A percentile compares a stretch with the other conserved stretches of the same genome.
These are phyloP conservation scores for Eutypella sp. DNA, from an alignment of 2,329 filamentous ascomycete species.

Conservation along the genomic window DNA sequence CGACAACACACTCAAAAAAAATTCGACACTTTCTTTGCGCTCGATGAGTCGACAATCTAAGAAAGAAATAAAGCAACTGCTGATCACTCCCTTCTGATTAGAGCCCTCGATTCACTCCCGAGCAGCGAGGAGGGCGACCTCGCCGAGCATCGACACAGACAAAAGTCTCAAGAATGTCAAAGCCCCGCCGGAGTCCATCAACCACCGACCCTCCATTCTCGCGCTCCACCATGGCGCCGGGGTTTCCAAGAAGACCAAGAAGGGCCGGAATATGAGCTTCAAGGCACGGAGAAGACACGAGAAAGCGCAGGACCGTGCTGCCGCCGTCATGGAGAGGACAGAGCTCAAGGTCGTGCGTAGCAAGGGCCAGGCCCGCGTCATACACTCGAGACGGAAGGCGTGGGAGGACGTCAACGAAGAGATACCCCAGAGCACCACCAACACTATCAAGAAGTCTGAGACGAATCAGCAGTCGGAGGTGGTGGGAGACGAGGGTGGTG, in stretches of 20 bases:
- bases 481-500: conserved; percentile 12
- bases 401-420: conserved; percentile 57
- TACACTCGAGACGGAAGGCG: conserved; percentile 45
- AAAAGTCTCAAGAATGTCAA: conserved; percentile 62
- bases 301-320: conserved; percentile 53
- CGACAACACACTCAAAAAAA: too few species aligned
- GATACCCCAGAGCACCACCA: conserved; percentile 15
- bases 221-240: conserved; percentile 63
- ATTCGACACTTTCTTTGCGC: too few species aligned
- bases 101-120: conserved; percentile 66
- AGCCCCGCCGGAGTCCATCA: conserved; percentile 42
- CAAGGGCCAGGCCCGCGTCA: conserved; percentile 40
- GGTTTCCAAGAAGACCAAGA: conserved; percentile 62
- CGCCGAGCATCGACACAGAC: conserved; percentile 65
- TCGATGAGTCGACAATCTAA: too few species aligned
- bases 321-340: conserved; percentile 55
- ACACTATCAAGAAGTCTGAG: conserved; percentile 6
- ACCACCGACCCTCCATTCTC: conserved; percentile 60
- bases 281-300: conserved; percentile 53
- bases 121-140: conserved; percentile 66
- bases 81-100: conserved; percentile 24
- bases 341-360: conserved; percentile 52
- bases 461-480: conserved; percentile 9
- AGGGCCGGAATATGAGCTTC: conserved; percentile 50
- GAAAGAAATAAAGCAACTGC: conserved; percentile 5